Evolutionary conservation across 1,139 yeast genomes (phyloP).

Genomic region (Pichia cactophila): DNA sequence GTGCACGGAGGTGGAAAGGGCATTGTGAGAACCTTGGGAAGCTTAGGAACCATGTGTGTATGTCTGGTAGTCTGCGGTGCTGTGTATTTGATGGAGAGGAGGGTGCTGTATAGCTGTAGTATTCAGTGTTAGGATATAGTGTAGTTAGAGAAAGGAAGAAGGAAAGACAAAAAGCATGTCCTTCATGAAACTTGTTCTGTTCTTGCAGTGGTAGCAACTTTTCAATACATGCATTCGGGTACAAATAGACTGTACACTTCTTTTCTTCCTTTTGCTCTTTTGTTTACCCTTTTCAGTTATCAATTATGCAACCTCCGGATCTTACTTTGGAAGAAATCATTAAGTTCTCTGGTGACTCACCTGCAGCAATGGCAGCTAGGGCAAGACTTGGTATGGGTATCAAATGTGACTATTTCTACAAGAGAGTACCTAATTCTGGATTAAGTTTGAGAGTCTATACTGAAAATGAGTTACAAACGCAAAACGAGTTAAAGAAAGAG

Average conservation of each 20-base stretch:
- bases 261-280: neutral
- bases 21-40: too few relatives aligned
- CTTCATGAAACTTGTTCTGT: neutral
- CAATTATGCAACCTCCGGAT: neutral
- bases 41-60: too few relatives aligned
- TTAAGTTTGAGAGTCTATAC: neutral
- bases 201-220: neutral
- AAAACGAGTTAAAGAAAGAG: too few relatives aligned
- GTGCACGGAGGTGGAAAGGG: neutral
- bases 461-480: too few relatives aligned
- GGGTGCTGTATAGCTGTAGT: too few relatives aligned
- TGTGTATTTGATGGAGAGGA: too few relatives aligned
- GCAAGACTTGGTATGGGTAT: neutral
- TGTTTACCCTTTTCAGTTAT: too few relatives aligned
- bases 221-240: too few relatives aligned
- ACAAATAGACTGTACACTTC: too few relatives aligned
- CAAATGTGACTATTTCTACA: neutral
- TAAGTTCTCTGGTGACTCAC: neutral
- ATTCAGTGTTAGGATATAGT: too few relatives aligned
- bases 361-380: neutral
- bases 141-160: too few relatives aligned
- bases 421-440: neutral
- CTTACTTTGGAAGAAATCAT: neutral
- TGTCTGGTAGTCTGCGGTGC: too few relatives aligned
- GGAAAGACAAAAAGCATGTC: neutral